Base-by-base conservation (phyloP, 805 yeast species). In the Candida morakotiae region DNA sequence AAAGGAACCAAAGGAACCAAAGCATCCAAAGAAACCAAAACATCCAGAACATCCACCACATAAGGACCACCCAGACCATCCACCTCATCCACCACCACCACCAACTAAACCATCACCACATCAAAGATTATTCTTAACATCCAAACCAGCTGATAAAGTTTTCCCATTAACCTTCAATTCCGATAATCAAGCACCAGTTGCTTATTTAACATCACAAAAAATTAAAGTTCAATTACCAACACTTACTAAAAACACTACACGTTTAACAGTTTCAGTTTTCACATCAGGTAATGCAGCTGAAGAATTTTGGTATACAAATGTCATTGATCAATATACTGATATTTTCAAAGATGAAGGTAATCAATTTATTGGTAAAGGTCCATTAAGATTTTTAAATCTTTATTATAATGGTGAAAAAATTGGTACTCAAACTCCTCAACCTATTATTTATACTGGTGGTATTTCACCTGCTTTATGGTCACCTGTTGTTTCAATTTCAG, bases 401-500 rank as follows among this genome's bases (percentile, higher is more conserved):
- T 81, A 66, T 44, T 61, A 82, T 31, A 71, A 80, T 46, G 86
- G 75, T 21, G 47, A 67, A 18, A 69, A 82, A 35, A 73, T 86
- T 6, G 81, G 81, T 2, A 62, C 79, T 3, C 73, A 73, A 20
- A 64, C 79, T 18, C 94, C 95, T 2, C 77, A 75, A 46, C 89
- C 91, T 1, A 75, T 80, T 6, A 72, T 87, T 11, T 87, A 71
- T 60, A 79, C 95, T 1, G 95, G 95, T 5, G 95, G 95, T 2
- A 61, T 80, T 23, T 75, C 88, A 1, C 95, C 96, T 1, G 69
- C 81, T 3, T 61, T 87, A 32, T 87, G 96, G 96, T 69, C 73
- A 34, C 87, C 94, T 3, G 76, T 84, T 43, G 95, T 87, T 5
- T 80, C 86, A 2, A 69, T 74, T 14, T 73, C 78, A 41, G 81